These are phyloP conservation scores for Ogataea polymorpha DNA, from an alignment of 805 yeast genomes.

Conservation along the genomic window DNA sequence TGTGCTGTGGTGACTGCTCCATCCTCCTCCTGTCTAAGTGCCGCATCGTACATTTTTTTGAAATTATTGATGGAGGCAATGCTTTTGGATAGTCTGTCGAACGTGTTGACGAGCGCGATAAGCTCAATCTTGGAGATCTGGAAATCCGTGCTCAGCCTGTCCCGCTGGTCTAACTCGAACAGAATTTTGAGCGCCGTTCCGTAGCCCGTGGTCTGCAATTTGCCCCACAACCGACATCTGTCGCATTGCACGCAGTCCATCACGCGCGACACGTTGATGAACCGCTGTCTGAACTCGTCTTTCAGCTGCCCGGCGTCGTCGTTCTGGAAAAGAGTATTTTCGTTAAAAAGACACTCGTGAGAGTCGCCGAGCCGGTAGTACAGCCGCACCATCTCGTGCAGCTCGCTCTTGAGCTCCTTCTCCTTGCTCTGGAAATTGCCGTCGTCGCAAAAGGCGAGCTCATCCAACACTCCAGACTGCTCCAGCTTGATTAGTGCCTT, in stretches of 20 bases:
- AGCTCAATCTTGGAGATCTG: conserved; percentile 70
- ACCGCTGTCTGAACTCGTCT: conserved; percentile 80
- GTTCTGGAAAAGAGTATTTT: conserved; percentile 45
- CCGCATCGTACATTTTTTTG: conserved; percentile 47
- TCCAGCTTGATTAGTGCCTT: conserved; percentile 69
- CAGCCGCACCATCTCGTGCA: conserved; percentile 34
- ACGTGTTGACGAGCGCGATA: conserved; percentile 87
- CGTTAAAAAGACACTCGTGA: conserved; percentile 38
- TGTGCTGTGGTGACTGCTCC: conserved; percentile 36
- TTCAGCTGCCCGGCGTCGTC: conserved; percentile 55
- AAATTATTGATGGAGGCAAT: conserved; percentile 72
- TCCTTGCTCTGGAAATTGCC: conserved; percentile 30
- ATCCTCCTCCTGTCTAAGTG: conserved; percentile 26
- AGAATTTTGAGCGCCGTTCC: conserved; percentile 92
- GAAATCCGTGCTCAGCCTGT: conserved; percentile 23
- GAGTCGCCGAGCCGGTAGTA: conserved; percentile 24
- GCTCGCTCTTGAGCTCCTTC: conserved; percentile 21
- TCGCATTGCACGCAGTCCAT: conserved; percentile 99
- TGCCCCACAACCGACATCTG: conserved; percentile 97
- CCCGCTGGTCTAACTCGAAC: conserved; percentile 57
- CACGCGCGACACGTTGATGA: conserved; percentile 83
- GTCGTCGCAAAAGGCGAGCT: conserved; percentile 28
- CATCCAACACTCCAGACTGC: conserved; percentile 29
- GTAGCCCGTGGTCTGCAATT: conserved; percentile 94
- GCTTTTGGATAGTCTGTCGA: conserved; percentile 87